These are phyloP conservation scores for Leccinum barrowsii DNA, from an alignment of 768 basidiomycete species.

Conservation along the genomic window DNA sequence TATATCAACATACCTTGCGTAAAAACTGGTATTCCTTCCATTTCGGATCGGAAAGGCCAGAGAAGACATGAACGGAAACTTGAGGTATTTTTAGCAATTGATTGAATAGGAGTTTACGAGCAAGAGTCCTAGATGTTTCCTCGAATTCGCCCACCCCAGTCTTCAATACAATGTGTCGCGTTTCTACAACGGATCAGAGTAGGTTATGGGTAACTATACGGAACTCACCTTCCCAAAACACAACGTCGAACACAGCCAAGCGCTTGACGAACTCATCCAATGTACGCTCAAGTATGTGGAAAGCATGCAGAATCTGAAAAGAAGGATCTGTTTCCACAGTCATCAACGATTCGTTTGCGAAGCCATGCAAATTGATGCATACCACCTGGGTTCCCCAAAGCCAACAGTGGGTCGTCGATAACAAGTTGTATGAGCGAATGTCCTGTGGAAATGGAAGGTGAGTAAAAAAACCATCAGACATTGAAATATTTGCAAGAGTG, in stretches of 20 bases:
- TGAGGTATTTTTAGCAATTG: slow-evolving; percentile 42
- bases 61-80: slow-evolving; percentile 46
- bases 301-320: slow-evolving; percentile 64
- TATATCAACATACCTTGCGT: slow-evolving; percentile 36
- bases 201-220: not conserved
- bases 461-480: not conserved
- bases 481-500: not conserved
- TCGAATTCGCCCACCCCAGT: slow-evolving; percentile 36
- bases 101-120: slow-evolving; percentile 47
- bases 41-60: slow-evolving; percentile 39
- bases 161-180: slow-evolving; percentile 39
- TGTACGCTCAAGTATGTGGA: slow-evolving; percentile 49
- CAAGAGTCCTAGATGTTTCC: slow-evolving; percentile 48
- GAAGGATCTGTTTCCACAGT: slow-evolving; percentile 38
- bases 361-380: slow-evolving; percentile 1
- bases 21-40: slow-evolving; percentile 46
- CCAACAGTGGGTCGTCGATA: slow-evolving; percentile 59
- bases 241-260: slow-evolving; percentile 55
- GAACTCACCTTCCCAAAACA: slow-evolving; percentile 54
- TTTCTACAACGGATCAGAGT: slow-evolving; percentile 32
- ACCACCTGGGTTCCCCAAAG: slow-evolving; percentile 49
- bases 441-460: slow-evolving; percentile 35
- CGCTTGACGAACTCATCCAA: slow-evolving; percentile 48
- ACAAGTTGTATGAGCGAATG: slow-evolving; percentile 59
- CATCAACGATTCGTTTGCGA: not conserved